phyloP scores from a whole-genome alignment of 192 early-diverging fungal genomes.

The Mortierella alpina region DNA sequence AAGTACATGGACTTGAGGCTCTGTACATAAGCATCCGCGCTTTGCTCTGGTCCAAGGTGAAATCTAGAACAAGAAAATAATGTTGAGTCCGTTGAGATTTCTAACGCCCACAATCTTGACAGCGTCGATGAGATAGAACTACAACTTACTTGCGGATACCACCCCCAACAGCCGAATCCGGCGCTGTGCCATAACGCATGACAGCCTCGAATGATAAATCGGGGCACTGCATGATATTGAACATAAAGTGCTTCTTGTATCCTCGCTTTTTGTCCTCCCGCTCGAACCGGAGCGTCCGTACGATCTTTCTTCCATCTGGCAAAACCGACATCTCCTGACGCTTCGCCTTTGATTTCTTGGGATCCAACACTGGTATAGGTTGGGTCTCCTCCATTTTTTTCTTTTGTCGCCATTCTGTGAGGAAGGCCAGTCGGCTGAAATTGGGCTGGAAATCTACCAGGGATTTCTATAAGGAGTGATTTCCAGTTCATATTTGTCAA shows the following conservation, averaged over 20 bases:
- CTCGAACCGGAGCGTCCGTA: constrained; percentile 80
- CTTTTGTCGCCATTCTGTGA: constrained; percentile 77
- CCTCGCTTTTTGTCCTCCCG: constrained; percentile 56
- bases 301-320: constrained; percentile 69
- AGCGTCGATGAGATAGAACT: neutral
- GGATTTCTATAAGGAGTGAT: constrained; percentile 50
- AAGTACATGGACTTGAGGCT: constrained; percentile 48
- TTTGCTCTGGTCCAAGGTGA: constrained; percentile 48
- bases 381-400: constrained; percentile 66
- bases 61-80: constrained; percentile 15
- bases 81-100: neutral
- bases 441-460: constrained; percentile 72
- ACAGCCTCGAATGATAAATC: constrained; percentile 70
- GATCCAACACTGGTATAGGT: constrained; percentile 58
- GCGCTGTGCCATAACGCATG: constrained; percentile 73
- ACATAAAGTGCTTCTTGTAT: constrained; percentile 70
- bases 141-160: constrained; percentile 66
- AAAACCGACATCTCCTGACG: constrained; percentile 56
- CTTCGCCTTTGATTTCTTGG: constrained; percentile 59
- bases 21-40: constrained; percentile 49
- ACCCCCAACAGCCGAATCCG: constrained; percentile 73
- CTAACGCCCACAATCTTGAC: neutral
- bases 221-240: constrained; percentile 65
- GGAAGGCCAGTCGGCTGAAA: constrained; percentile 75
- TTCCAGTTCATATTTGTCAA: neutral